These are phyloP conservation scores for Colletotrichum spaethianum DNA, from an alignment of 2,329 filamentous ascomycete species.

Conservation along the genomic window DNA sequence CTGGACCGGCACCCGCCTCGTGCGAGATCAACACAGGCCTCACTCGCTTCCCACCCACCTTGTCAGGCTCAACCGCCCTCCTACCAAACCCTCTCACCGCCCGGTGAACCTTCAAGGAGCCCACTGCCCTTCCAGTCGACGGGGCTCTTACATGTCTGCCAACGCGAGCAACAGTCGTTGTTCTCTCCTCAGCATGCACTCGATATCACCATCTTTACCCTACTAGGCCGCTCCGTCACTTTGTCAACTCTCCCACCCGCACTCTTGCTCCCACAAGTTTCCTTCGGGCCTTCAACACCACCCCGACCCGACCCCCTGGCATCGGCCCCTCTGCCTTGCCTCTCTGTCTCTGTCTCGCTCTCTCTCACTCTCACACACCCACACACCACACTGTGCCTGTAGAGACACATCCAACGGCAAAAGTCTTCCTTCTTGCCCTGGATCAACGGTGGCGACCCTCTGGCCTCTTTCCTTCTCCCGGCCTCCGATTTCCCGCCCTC, in stretches of 20 bases:
- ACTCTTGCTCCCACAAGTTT: constrained; percentile 4
- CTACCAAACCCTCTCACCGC: constrained; percentile 31
- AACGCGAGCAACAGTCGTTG: constrained; percentile 32
- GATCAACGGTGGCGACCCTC: constrained; percentile 35
- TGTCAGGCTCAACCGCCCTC: not conserved
- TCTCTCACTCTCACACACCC: constrained; percentile 19
- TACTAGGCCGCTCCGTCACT: constrained; percentile 29
- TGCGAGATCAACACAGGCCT: constrained; percentile 7
- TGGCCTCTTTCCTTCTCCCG: constrained; percentile 15
- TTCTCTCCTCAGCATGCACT: constrained; percentile 39
- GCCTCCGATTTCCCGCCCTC: constrained; percentile 30
- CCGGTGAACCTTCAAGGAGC: constrained; percentile 28
- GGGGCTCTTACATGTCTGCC: constrained; percentile 39
- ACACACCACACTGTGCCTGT: constrained; percentile 29
- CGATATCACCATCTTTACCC: constrained; percentile 25
- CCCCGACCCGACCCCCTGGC: constrained; percentile 19
- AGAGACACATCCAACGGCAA: constrained; percentile 10
- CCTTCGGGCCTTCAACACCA: constrained; percentile 2
- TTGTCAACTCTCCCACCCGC: not conserved
- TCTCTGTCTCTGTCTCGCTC: not conserved
- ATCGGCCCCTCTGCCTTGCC: constrained; percentile 19
- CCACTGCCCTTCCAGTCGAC: constrained; percentile 17
- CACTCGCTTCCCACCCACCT: not conserved
- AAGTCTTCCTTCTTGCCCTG: constrained; percentile 17
- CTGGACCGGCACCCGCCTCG: constrained; percentile 20